A percentile compares a stretch with the other conserved stretches of the same genome.
Evolutionary conservation across 2,329 filamentous ascomycete species (phyloP).

Genomic region (Penicillium sp.): DNA sequence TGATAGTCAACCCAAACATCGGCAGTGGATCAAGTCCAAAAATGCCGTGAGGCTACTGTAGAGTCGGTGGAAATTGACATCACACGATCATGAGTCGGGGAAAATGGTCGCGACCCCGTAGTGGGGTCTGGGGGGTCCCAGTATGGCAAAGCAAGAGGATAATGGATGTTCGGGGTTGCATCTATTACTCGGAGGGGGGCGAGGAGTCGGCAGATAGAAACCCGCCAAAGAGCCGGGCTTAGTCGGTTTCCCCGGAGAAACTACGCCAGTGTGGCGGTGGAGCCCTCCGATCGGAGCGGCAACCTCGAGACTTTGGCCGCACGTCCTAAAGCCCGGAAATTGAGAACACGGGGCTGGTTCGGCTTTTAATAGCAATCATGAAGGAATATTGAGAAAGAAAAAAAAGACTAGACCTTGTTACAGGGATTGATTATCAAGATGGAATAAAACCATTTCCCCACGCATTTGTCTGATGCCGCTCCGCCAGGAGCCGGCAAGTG

Average conservation of each 20-base stretch:
- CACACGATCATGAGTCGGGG: constrained; percentile 1
- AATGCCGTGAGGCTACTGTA: constrained; percentile 1
- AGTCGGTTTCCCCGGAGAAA: background rate
- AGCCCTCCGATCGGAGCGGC: constrained; percentile 7
- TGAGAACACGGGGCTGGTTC: background rate
- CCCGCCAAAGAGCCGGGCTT: constrained; percentile 8
- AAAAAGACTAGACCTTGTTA: background rate
- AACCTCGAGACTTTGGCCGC: constrained; percentile 1
- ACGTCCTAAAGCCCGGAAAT: constrained; percentile 5
- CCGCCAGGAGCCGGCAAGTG: background rate
- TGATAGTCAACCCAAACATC: background rate
- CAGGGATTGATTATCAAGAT: background rate
- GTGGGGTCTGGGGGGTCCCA: constrained; percentile 6
- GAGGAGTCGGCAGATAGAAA: constrained; percentile 13
- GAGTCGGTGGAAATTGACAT: background rate
- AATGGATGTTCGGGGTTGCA: background rate
- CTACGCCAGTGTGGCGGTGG: constrained; percentile 6
- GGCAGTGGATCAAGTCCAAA: constrained; percentile 4
- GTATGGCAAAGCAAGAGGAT: background rate
- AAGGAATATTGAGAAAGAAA: background rate
- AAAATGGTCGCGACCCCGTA: background rate
- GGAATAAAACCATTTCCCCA: background rate
- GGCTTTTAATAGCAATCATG: background rate
- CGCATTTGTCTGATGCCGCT: background rate
- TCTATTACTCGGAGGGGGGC: background rate